Conservation (phyloP, 345 rosid species). For the Fremontodendron californicum region DNA sequence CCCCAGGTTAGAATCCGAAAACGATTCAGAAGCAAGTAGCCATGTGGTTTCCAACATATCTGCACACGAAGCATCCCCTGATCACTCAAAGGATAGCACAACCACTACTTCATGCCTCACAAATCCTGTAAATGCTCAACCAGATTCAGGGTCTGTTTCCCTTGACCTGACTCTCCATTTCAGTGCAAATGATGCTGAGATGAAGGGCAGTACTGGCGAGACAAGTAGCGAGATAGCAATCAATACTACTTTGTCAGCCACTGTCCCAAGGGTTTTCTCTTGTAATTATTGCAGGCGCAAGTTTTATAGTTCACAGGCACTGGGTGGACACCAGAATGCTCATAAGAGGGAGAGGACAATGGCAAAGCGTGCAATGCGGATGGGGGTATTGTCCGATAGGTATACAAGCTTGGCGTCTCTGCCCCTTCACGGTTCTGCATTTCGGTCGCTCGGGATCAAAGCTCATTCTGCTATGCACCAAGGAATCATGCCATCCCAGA, state of each 20-base stretch:
- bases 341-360: slow-evolving; percentile 92
- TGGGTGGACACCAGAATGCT: slow-evolving; percentile 98
- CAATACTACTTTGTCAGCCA: slow-evolving; percentile 10
- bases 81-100: slow-evolving; percentile 35
- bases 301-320: slow-evolving; percentile 96
- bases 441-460: slow-evolving; percentile 69
- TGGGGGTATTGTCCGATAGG: slow-evolving; percentile 56
- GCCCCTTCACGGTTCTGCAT: slow-evolving; percentile 65
- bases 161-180: slow-evolving; percentile 69
- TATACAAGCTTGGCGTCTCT: slow-evolving; percentile 65
- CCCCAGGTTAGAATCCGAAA: slow-evolving; percentile 33
- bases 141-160: slow-evolving; percentile 36
- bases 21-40: slow-evolving; percentile 40
- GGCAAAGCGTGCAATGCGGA: slow-evolving; percentile 87
- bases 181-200: slow-evolving; percentile 29
- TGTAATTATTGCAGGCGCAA: slow-evolving; percentile 94
- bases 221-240: slow-evolving; percentile 25
- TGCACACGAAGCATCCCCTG: slow-evolving; percentile 29
- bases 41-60: slow-evolving; percentile 30
- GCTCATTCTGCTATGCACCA: slow-evolving; percentile 72
- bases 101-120: slow-evolving; percentile 32
- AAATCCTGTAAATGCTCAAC: slow-evolving; percentile 18
- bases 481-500: slow-evolving; percentile 33
- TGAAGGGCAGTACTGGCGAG: slow-evolving; percentile 27
- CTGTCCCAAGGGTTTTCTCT: slow-evolving; percentile 61